Base-by-base conservation (phyloP, 192 early-diverging fungal genomes). In the Entophlyctis helioformis region DNA sequence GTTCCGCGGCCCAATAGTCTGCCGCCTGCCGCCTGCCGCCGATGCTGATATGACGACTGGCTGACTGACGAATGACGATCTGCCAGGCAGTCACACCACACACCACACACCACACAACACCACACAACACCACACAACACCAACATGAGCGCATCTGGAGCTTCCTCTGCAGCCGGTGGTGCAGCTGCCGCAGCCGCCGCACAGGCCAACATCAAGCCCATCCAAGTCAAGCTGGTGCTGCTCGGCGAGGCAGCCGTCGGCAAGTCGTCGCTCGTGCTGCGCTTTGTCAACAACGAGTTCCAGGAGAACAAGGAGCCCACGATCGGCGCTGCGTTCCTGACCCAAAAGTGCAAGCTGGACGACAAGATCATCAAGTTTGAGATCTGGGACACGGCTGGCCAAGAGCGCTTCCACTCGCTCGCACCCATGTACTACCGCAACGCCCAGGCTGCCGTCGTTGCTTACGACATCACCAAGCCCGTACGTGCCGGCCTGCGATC, bases 351-450 rank as follows among this genome's bases (percentile, higher is more conserved):
- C 48, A 78, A 84, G 34, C 62, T 96, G 41, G 87, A 92, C 31
- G 89, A 91, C 58, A 83, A 82, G 32, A 84, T 74, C 16, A 88
- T 92, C 54, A 92, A 92, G 62, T 92, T 90, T 71, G 89, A 92
- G 60, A 91, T 91, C 57, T 91, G 87, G 86, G 82, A 82, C 46
- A 70, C 67, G 22, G 94, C 94, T 31, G 94, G 94, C 25, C 94
- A 98, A 68, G 95, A 98, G 63, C 69, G 95, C 36, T 98, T 96
- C 67, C 91, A 93, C 50, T 96, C 87, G 37, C 74, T 90, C 42
- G 84, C 74, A 46, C 87, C 92, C 27, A 80, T 95, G 91, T 98
- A 98, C 66, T 98, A 98, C 63, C 66, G 95, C 47, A 92, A 91
- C 58, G 95, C 95, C 12, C 90, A 95, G 67, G 92, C 92, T 27